These are phyloP conservation scores for Coemansia sp. DNA, from an alignment of 192 early-diverging fungal species.

Conservation along the genomic window DNA sequence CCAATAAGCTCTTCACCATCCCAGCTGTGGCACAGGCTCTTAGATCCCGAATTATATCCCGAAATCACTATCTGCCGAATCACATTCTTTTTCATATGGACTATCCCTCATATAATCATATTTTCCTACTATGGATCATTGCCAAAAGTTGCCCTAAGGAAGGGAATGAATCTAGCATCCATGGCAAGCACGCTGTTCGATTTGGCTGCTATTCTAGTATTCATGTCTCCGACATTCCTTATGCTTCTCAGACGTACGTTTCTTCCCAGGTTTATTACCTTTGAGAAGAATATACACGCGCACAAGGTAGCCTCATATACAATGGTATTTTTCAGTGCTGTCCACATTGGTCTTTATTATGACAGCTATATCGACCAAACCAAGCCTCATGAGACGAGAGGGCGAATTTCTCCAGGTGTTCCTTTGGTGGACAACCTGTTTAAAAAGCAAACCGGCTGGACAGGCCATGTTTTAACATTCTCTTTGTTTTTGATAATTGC, in stretches of 20 bases:
- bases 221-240: slow-evolving; percentile 78
- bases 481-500: slow-evolving; percentile 60
- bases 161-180: slow-evolving; percentile 23
- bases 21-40: not conserved
- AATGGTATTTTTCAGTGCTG: slow-evolving; percentile 62
- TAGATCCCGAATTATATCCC: slow-evolving; percentile 31
- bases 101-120: slow-evolving; percentile 39
- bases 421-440: slow-evolving; percentile 30
- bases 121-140: slow-evolving; percentile 16
- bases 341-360: slow-evolving; percentile 60
- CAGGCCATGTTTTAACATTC: slow-evolving; percentile 70
- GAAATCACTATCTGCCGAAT: slow-evolving; percentile 45
- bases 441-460: slow-evolving; percentile 54
- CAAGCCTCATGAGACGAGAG: slow-evolving; percentile 14
- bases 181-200: slow-evolving; percentile 52
- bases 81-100: slow-evolving; percentile 40
- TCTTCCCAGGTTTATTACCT: slow-evolving; percentile 61
- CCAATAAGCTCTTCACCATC: not conserved
- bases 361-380: slow-evolving; percentile 20
- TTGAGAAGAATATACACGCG: slow-evolving; percentile 74
- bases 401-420: slow-evolving; percentile 13
- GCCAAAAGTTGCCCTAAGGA: slow-evolving; percentile 7
- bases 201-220: slow-evolving; percentile 72
- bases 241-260: slow-evolving; percentile 58
- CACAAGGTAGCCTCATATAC: slow-evolving; percentile 74